These are phyloP conservation scores for Scopulariopsis brevicaulis DNA, from an alignment of 2,329 filamentous ascomycete species.

Conservation along the genomic window DNA sequence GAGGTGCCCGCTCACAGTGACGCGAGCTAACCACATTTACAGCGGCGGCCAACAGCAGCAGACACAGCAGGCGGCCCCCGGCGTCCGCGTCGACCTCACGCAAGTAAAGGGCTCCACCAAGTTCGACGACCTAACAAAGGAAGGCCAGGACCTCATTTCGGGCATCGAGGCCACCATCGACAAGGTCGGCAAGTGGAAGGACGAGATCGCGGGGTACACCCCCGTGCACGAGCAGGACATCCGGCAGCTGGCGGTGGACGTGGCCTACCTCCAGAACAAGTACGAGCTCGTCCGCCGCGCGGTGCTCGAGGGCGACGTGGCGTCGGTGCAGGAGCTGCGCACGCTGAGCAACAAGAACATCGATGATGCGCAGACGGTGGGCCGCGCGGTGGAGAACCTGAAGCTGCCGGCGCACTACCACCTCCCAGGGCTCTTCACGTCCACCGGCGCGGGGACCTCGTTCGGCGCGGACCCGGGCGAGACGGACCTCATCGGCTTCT, in stretches of 20 bases:
- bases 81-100: constrained; percentile 66
- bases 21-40: neutral
- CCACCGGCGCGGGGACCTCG: constrained; percentile 18
- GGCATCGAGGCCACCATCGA: constrained; percentile 71
- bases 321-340: constrained; percentile 54
- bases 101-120: constrained; percentile 79
- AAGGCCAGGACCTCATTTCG: constrained; percentile 69
- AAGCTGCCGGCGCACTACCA: constrained; percentile 53
- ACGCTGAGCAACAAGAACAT: constrained; percentile 48
- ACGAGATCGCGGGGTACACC: constrained; percentile 61
- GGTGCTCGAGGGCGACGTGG: constrained; percentile 40
- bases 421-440: constrained; percentile 28
- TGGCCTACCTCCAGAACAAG: constrained; percentile 37
- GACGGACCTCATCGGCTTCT: constrained; percentile 31
- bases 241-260: constrained; percentile 31
- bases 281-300: constrained; percentile 31
- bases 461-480: constrained; percentile 23
- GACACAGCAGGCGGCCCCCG: constrained; percentile 45
- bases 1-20: neutral
- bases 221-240: constrained; percentile 40
- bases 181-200: constrained; percentile 65
- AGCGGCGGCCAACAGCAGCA: constrained; percentile 4
- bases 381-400: constrained; percentile 64
- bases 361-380: constrained; percentile 58
- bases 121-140: constrained; percentile 79